Evolutionary conservation across 441 rosid genomes (phyloP).

Genomic region (Euphorbia celastroides): DNA sequence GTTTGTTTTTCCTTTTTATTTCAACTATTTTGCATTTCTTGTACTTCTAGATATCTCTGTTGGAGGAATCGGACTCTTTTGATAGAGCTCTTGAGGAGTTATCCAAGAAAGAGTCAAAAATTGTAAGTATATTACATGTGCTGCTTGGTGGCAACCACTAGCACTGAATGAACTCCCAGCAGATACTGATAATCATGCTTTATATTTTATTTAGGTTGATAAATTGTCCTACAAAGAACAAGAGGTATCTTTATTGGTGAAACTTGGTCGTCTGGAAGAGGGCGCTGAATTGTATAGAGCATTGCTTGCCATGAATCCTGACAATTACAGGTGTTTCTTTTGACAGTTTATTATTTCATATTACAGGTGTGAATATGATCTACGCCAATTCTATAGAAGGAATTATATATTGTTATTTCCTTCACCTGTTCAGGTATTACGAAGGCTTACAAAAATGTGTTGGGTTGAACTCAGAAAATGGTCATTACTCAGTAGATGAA

Average conservation of each 20-base stretch:
- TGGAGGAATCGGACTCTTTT: conserved; percentile 73
- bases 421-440: conserved; percentile 54
- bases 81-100: conserved; percentile 80
- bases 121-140: conserved; percentile 43
- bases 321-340: conserved; percentile 77
- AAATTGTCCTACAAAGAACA: conserved; percentile 77
- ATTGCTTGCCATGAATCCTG: conserved; percentile 91
- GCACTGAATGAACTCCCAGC: background rate
- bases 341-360: background rate
- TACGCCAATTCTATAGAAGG: background rate
- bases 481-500: conserved; percentile 63
- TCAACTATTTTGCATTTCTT: background rate
- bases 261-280: conserved; percentile 72
- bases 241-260: conserved; percentile 79
- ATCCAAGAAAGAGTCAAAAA: conserved; percentile 64
- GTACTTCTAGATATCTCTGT: conserved; percentile 61
- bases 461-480: conserved; percentile 54
- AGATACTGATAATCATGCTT: conserved; percentile 21
- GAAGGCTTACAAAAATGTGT: conserved; percentile 94
- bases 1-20: background rate
- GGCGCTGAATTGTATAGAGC: conserved; percentile 65
- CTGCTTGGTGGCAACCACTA: background rate
- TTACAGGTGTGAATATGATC: background rate
- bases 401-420: conserved; percentile 12
- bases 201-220: conserved; percentile 61